Evolutionary conservation across 106 monocot species (phyloP).

Genomic region (Vanilla planifolia): DNA sequence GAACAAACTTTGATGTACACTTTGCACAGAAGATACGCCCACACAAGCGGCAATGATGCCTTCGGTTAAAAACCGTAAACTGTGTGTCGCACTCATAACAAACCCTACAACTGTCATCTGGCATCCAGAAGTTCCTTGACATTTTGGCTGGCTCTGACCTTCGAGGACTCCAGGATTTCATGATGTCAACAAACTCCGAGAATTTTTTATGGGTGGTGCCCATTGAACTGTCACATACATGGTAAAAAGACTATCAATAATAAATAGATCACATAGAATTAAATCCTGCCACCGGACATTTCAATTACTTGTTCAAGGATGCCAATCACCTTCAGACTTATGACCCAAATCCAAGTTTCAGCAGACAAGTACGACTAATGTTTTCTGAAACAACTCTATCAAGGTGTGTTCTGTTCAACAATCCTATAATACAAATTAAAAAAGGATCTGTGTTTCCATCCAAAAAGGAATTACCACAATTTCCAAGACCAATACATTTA

Average conservation of each 20-base stretch:
- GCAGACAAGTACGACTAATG: background rate
- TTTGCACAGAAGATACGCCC: conserved; percentile 87
- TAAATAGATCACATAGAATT: conserved; percentile 6
- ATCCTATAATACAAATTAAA: background rate
- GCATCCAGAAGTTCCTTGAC: conserved; percentile 92
- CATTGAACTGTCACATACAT: conserved; percentile 48
- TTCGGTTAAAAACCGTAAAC: conserved; percentile 76
- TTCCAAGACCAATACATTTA: no score
- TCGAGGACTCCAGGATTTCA: conserved; percentile 74
- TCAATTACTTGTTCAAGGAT: background rate
- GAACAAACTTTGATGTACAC: conserved; percentile 66
- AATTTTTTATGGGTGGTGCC: conserved; percentile 46
- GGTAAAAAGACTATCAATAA: conserved; percentile 25
- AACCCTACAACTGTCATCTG: conserved; percentile 85
- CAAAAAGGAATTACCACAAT: conserved; percentile 3
- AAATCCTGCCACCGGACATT: background rate
- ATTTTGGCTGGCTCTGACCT: conserved; percentile 37
- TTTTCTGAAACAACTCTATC: background rate
- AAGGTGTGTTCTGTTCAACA: background rate
- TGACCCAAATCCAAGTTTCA: background rate
- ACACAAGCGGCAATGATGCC: conserved; percentile 82
- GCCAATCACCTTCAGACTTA: background rate
- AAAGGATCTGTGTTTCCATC: background rate
- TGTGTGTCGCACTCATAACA: conserved; percentile 91
- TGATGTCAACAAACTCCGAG: conserved; percentile 38